Conservation (phyloP, 2,329 filamentous ascomycete species). For the Whalleya microplaca region DNA sequence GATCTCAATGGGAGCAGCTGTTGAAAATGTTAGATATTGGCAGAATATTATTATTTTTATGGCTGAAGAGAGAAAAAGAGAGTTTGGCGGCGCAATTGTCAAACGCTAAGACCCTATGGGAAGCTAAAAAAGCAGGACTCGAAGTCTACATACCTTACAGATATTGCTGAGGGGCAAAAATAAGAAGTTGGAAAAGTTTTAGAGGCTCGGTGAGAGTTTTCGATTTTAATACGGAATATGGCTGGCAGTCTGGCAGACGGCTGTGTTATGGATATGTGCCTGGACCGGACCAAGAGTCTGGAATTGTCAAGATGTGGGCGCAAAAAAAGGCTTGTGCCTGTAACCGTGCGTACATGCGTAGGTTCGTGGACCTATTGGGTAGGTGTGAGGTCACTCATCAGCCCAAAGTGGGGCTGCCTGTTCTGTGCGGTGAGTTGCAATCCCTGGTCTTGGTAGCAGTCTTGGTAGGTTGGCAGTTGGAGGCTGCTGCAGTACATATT, state of each 20-base stretch:
- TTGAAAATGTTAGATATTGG: background rate
- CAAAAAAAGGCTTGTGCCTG: slow-evolving; percentile 11
- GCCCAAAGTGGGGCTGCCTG: slow-evolving; percentile 20
- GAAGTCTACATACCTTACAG: background rate
- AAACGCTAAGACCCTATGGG: too few relatives aligned
- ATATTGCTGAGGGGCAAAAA: background rate
- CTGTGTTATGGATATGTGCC: background rate
- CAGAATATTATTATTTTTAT: background rate
- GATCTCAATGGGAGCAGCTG: slow-evolving; percentile 3
- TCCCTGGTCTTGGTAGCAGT: slow-evolving; percentile 9
- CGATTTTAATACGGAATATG: slow-evolving; percentile 23
- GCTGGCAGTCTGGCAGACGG: slow-evolving; percentile 2
- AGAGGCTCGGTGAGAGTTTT: slow-evolving; percentile 27
- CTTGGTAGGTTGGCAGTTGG: background rate
- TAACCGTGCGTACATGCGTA: slow-evolving; percentile 16
- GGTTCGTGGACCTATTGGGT: slow-evolving; percentile 27
- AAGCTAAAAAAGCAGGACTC: background rate
- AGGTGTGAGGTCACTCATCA: slow-evolving; percentile 27
- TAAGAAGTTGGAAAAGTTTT: background rate
- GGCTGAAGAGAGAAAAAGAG: too few relatives aligned
- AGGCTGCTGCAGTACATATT: too few relatives aligned
- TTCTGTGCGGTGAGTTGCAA: slow-evolving; percentile 7
- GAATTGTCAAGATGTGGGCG: slow-evolving; percentile 2
- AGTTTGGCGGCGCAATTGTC: background rate
- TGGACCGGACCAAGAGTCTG: background rate